A percentile compares a stretch with the other conserved stretches of the same genome.
Evolutionary conservation across 2,329 filamentous ascomycete genomes (phyloP).

Genomic region (Fusarium bulbicola): DNA sequence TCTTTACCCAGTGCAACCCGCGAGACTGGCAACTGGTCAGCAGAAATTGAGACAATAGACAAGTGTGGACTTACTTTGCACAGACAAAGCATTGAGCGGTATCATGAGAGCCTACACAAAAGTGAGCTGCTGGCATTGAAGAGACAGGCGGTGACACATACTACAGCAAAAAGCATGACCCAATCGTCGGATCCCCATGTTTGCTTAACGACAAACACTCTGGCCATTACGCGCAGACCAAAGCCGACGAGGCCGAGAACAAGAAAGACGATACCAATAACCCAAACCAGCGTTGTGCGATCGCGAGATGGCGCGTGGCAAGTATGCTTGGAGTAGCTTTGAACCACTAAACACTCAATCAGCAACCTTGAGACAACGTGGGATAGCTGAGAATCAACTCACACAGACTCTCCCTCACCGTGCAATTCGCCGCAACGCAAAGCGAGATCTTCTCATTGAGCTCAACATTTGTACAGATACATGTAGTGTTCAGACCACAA

Average conservation of each 20-base stretch:
- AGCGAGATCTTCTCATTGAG: slow-evolving; percentile 8
- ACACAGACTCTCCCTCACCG: slow-evolving; percentile 8
- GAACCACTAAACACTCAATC: background rate
- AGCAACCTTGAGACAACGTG: accelerated
- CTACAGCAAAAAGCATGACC: slow-evolving; percentile 19
- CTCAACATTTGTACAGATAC: slow-evolving; percentile 18
- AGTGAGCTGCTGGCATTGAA: background rate
- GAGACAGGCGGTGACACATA: background rate
- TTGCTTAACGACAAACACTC: slow-evolving; percentile 3
- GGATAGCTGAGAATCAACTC: background rate
- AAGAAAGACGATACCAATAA: background rate
- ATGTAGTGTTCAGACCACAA: slow-evolving; percentile 9
- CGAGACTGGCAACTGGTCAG: background rate
- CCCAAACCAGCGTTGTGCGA: slow-evolving; percentile 13
- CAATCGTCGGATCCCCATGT: slow-evolving; percentile 19
- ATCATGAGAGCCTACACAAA: slow-evolving; percentile 7
- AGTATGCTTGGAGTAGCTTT: slow-evolving; percentile 13
- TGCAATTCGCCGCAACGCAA: slow-evolving; percentile 2
- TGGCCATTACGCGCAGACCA: slow-evolving; percentile 14
- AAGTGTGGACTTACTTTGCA: background rate
- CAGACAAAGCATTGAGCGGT: slow-evolving; percentile 7
- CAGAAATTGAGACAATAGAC: accelerated
- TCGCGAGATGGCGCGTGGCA: slow-evolving; percentile 10
- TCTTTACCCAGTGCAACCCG: slow-evolving; percentile 1
- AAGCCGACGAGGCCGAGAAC: slow-evolving; percentile 4